Evolutionary conservation across 1,284 basidiomycete species (phyloP), one percentile per base, ranked within the genome.

Genomic region (Malassezia slooffiae): DNA sequence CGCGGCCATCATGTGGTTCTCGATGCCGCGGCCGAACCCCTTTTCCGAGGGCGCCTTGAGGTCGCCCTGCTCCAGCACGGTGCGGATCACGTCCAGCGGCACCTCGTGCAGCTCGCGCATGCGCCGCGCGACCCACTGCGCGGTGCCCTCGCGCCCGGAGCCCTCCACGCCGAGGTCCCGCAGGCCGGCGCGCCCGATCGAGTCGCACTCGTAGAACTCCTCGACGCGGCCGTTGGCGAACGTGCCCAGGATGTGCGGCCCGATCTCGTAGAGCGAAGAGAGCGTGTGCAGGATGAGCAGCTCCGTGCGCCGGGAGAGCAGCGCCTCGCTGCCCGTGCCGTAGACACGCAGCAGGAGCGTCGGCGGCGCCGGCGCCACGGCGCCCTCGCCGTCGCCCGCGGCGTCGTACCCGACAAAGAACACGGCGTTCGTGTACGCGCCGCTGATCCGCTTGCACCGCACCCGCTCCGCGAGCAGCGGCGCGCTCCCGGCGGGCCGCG

Each of bases 51-150:
- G 56, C 5, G 54, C 54, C 7, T 49, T 48, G 3, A 68, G 42
- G 33, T 68, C 62, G 39, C 65, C 65, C 40, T 62, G 62, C 43
- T 68, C 65, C 20, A 68, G 47, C 19, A 68, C 63, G 5, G 59
- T 63, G 20, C 50, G 52, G 50, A 68, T 64, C 17, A 63, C 57
- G 22, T 68, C 65, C 33, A 68, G 56, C 12, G 65, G 65, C 13
- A 68, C 65, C 17, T 65, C 64, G 40, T 68, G 65, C 11, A 68
- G 52, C 49, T 68, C 61, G 23, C 62, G 57, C 65, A 68, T 68
- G 17, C 65, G 52, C 12, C 65, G 54, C 13, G 65, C 65, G 2
- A 63, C 60, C 65, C 65, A 67, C 19, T 64, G 60, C 3, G 63
- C 58, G 10, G 42, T 41, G 12, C 65, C 63, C 35, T 68, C 63